These are phyloP conservation scores for Candida cerambycidarum DNA, from an alignment of 805 yeast species.

Conservation along the genomic window DNA sequence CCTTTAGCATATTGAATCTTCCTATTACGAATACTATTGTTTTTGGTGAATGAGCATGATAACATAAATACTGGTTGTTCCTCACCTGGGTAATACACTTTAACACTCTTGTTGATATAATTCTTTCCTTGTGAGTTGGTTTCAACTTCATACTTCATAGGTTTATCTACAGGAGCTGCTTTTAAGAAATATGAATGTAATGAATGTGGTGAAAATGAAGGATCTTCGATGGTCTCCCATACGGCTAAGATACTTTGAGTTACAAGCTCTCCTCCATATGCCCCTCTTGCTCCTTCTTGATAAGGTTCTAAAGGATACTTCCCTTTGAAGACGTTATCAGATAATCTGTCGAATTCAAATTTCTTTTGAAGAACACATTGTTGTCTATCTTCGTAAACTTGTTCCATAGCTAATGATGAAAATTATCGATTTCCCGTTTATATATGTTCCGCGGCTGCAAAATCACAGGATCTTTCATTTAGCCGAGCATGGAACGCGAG, in stretches of 20 bases:
- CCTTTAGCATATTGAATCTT: constrained; percentile 16
- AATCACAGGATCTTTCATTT: constrained; percentile 6
- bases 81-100: constrained; percentile 27
- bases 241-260: constrained; percentile 38
- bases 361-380: constrained; percentile 19
- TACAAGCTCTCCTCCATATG: constrained; percentile 41
- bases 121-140: constrained; percentile 32
- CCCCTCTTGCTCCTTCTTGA: constrained; percentile 28
- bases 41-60: constrained; percentile 32
- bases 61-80: constrained; percentile 29
- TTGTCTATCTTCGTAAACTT: constrained; percentile 17
- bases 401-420: constrained; percentile 6
- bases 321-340: constrained; percentile 15
- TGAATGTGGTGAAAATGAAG: constrained; percentile 35
- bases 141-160: constrained; percentile 32
- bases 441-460: constrained; percentile 4
- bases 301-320: constrained; percentile 24
- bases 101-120: constrained; percentile 32
- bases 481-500: constrained; percentile 4
- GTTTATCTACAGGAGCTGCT: constrained; percentile 28
- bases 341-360: constrained; percentile 11
- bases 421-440: not conserved
- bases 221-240: constrained; percentile 25
- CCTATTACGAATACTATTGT: constrained; percentile 23
- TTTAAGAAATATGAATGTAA: constrained; percentile 40